Evolutionary conservation across 2,329 filamentous ascomycete genomes (phyloP), one percentile per base, ranked within the genome.

Genomic region (Penicillium sp.): DNA sequence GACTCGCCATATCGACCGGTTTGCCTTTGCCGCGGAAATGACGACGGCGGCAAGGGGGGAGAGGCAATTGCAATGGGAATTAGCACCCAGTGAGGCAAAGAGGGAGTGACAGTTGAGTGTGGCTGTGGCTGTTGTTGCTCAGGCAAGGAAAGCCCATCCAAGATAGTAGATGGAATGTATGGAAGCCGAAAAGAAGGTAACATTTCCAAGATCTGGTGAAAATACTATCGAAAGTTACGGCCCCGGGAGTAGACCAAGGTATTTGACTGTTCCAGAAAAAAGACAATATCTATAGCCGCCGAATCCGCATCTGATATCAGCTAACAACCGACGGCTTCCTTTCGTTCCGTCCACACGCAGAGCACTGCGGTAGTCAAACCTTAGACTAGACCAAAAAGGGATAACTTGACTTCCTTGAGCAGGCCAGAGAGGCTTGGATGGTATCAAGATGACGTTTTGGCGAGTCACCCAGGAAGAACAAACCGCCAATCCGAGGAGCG

Each of bases 41-140:
- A 54, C 48, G 45, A 54, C 24, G 43, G 48, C 44, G 49, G 40
- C 28, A 31, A 44, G 29, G 39, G 24, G 28, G 14, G 7, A 10
- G n/a, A 28, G 39, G 39, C 23, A 14, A 29, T 28, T 40, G 19
- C 23, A 10, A 28, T 16, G 39, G 39, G 23, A 26, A 28, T 43
- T 42, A 16, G 23, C 26, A 26, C n/a, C 39, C 23, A 43, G 21
- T 40, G 39, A 28, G 39, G 39, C 39, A 21, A 43, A 43, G 5
- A 10, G 34, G 18, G 10, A 34, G 4, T 18, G 1, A 7, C 14
- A 34, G n/a, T n/a, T n/a, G n/a, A n/a, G n/a, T 34, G 33, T 14
- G n/a, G 33, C 14, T 34, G n/a, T 1, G 31, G 33, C n/a, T n/a
- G 8, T 34, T 14, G 33, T 18, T 34, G 14, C 13, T 34, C 18